Evolutionary conservation across 306 rosid genomes (phyloP).

Genomic region (Elaeagnus macrophylla): DNA sequence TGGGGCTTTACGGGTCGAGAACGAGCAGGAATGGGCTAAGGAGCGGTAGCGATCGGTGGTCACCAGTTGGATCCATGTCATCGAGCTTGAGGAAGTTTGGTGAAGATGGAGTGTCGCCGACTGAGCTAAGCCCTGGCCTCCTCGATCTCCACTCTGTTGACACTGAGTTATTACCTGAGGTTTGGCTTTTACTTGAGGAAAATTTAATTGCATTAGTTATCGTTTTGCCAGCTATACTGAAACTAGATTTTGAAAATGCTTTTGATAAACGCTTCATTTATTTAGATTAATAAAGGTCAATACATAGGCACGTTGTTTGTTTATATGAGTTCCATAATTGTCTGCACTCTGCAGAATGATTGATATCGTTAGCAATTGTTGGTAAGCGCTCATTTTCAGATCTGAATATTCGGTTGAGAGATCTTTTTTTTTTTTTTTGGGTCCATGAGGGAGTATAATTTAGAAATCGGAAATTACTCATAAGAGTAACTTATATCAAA

Average conservation of each 20-base stretch:
- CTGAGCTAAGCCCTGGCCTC: conserved; percentile 49
- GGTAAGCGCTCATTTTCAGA: too few species aligned
- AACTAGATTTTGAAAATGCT: not conserved
- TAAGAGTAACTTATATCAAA: too few species aligned
- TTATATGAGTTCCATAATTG: not conserved
- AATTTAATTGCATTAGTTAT: not conserved
- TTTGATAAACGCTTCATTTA: not conserved
- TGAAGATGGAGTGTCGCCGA: conserved; percentile 44
- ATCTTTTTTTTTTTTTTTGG: too few species aligned
- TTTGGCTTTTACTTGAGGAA: conserved; percentile 12
- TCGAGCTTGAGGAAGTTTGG: conserved; percentile 64
- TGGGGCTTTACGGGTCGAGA: conserved; percentile 34
- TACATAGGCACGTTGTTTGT: too few species aligned
- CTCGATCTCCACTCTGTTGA: conserved; percentile 76
- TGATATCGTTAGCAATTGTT: not conserved
- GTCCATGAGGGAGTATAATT: too few species aligned
- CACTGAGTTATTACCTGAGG: conserved; percentile 72
- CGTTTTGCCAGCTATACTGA: not conserved
- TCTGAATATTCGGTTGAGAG: too few species aligned
- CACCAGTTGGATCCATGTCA: conserved; percentile 34
- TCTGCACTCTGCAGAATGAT: not conserved
- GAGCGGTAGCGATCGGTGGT: conserved; percentile 8
- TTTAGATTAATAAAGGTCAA: not conserved
- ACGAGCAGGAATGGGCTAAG: conserved; percentile 12
- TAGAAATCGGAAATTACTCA: too few species aligned